Evolutionary conservation across 139 green algal genomes (phyloP), one percentile per base, ranked within the genome.

Genomic region (Chlamydomonas sphaeroides): DNA sequence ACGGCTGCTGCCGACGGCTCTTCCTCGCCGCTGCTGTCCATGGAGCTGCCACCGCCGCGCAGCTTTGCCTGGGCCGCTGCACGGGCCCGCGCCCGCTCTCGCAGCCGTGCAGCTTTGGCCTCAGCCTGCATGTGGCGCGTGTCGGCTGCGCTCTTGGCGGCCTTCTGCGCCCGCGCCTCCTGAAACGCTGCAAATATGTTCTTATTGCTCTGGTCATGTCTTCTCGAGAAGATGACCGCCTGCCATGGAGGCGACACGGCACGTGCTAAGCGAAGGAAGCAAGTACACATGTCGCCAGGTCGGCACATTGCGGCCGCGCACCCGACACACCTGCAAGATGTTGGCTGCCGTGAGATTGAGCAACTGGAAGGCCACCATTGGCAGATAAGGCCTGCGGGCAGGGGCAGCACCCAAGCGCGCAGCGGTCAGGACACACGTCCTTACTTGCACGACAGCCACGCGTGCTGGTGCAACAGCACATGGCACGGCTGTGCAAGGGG

Each of bases 301-400:
- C n/a, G n/a, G 25, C 17, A 62, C 53, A 62, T 62, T n/a, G 53
- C 68, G 25, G 48, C 35, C 25, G 35, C n/a, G n/a, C n/a, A n/a
- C n/a, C n/a, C n/a, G n/a, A 11, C 71, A 6, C 65, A 84, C 77
- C 77, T 84, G 65, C 35, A 57, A 36, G 26, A 84, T 14, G 65
- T 84, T 84, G 4, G 65, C 65, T 0, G 18, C 49, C 26, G 23
- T 17, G 61, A 84, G 48, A 36, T 84, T 84, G 33, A 32, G 15
- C 25, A 67, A 10, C 65, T 84, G 77, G 63, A 84, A 84, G 1
- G 68, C 48, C 33, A 68, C 65, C 35, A 84, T 25, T 17, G 77
- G 77, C 77, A 84, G 77, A n/a, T n/a, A n/a, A n/a, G n/a, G n/a
- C n/a, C n/a, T n/a, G n/a, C n/a, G n/a, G n/a, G n/a, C n/a, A n/a